These are phyloP conservation scores for Pseudocercospora fijiensis DNA, from an alignment of 2,329 filamentous ascomycete genomes.

Conservation along the genomic window DNA sequence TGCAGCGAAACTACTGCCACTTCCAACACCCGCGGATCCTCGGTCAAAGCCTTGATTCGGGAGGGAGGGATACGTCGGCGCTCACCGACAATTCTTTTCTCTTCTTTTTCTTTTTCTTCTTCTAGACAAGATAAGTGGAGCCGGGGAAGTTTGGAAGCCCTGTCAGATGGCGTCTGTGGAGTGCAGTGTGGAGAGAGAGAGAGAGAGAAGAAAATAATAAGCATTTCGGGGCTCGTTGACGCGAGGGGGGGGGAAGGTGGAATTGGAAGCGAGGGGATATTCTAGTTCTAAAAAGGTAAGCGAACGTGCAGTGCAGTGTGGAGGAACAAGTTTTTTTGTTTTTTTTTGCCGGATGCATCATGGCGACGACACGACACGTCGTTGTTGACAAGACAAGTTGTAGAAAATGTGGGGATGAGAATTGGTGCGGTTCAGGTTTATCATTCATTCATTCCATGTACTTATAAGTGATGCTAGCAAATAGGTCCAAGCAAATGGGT, in stretches of 20 bases:
- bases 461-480: background rate
- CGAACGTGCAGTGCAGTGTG: constrained; percentile 7
- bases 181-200: constrained; percentile 17
- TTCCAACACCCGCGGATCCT: constrained; percentile 6
- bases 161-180: no score
- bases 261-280: no score
- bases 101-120: no score
- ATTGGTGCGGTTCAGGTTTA: background rate
- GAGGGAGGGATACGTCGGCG: constrained; percentile 7
- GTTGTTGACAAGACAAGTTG: constrained; percentile 8
- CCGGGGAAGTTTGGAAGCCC: no score
- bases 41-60: background rate
- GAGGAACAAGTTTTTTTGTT: no score
- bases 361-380: constrained; percentile 3
- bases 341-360: background rate
- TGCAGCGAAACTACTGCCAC: background rate
- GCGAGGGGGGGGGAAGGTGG: no score
- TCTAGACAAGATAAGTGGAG: no score
- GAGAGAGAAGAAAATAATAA: no score
- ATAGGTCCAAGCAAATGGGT: constrained; percentile 20
- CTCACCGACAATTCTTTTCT: background rate
- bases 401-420: background rate
- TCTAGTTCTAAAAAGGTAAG: no score
- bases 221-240: constrained; percentile 8
- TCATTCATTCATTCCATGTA: background rate